Evolutionary conservation across 352 stramenopile species (phyloP).

Genomic region (Halophytophthora polymorphica): DNA sequence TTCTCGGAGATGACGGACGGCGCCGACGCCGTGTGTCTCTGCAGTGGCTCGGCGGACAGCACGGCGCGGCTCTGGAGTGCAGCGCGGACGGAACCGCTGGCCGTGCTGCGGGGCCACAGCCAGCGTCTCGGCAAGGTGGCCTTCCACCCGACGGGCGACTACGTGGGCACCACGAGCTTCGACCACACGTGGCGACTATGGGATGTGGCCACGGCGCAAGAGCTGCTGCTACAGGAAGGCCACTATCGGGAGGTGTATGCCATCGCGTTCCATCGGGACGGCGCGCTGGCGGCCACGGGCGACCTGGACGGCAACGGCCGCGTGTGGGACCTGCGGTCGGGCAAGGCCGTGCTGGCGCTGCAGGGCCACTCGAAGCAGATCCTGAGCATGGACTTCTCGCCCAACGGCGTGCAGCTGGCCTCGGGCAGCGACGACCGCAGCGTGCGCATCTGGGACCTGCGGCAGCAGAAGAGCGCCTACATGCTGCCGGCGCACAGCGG

Average conservation of each 20-base stretch:
- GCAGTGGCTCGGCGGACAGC: conserved; percentile 71
- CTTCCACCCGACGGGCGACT: conserved; percentile 93
- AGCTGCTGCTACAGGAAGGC: conserved; percentile 95
- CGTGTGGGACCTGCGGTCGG: conserved; percentile 95
- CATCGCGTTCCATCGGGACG: conserved; percentile 95
- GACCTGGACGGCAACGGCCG: conserved; percentile 93
- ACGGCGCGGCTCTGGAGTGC: conserved; percentile 78
- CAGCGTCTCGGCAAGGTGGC: conserved; percentile 83
- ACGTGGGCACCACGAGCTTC: conserved; percentile 94
- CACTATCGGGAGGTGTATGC: conserved; percentile 95
- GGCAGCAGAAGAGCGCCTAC: conserved; percentile 88
- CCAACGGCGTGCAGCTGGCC: conserved; percentile 92
- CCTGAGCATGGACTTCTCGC: conserved; percentile 90
- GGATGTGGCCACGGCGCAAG: conserved; percentile 91
- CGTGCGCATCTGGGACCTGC: conserved; percentile 96
- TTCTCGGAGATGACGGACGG: conserved; percentile 65
- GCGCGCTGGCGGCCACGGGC: conserved; percentile 91
- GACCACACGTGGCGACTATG: conserved; percentile 98
- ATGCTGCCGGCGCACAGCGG: conserved; percentile 94
- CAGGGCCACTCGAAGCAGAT: conserved; percentile 96
- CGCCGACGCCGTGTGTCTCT: conserved; percentile 61
- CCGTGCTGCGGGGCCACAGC: conserved; percentile 67
- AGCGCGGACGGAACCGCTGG: conserved; percentile 42
- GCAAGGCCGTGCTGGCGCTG: conserved; percentile 88
- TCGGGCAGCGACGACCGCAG: conserved; percentile 96